Conservation (phyloP, 768 basidiomycete species). For the Baorangia bicolor region DNA sequence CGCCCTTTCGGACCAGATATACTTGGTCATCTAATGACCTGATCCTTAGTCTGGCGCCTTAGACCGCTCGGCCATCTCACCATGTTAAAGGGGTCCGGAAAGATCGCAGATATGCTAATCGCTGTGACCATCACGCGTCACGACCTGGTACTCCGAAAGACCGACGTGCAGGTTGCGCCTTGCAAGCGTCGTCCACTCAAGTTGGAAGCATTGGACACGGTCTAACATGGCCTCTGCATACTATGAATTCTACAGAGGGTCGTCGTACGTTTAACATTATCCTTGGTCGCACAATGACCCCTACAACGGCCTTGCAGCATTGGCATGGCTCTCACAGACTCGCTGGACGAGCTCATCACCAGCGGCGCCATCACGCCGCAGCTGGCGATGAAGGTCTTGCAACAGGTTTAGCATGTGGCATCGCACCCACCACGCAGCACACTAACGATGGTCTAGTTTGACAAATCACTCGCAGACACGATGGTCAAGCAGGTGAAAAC, state of each 20-base stretch:
- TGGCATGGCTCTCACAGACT: constrained; percentile 96
- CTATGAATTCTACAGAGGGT: constrained; percentile 91
- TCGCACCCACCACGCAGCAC: neutral
- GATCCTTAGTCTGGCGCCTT: constrained; percentile 61
- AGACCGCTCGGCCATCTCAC: constrained; percentile 60
- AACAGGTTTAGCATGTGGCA: constrained; percentile 65
- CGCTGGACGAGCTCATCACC: constrained; percentile 97
- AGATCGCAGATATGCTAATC: neutral
- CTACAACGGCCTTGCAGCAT: constrained; percentile 53
- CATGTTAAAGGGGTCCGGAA: fast-evolving
- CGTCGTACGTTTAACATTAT: constrained; percentile 60
- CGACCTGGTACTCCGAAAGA: neutral
- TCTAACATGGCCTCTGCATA: constrained; percentile 73
- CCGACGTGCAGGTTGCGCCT: neutral
- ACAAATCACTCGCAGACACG: constrained; percentile 91
- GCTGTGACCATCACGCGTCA: constrained; percentile 27
- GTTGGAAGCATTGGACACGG: constrained; percentile 5
- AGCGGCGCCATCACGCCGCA: constrained; percentile 96
- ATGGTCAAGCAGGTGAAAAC: constrained; percentile 93
- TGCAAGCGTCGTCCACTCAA: constrained; percentile 9
- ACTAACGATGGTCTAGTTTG: constrained; percentile 62
- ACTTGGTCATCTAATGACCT: constrained; percentile 31
- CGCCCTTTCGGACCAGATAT: constrained; percentile 41
- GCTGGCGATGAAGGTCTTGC: constrained; percentile 97
- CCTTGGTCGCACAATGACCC: neutral